Percentiles rank a stretch among this genome's conserved stretches.
phyloP scores from a whole-genome alignment of 805 yeast genomes.

The Wickerhamiella hasegawae region DNA sequence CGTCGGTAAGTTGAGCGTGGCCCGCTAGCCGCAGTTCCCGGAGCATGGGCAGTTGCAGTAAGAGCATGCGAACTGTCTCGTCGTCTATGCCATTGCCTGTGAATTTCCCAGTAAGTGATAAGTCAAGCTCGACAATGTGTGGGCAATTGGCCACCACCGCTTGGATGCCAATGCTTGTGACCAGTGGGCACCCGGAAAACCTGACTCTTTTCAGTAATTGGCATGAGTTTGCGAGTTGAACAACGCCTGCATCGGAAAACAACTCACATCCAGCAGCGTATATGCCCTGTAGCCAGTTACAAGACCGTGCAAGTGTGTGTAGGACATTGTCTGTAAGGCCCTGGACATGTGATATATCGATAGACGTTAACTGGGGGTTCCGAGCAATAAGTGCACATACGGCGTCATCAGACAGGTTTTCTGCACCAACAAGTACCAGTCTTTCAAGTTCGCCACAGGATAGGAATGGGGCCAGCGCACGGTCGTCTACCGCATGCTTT shows the following conservation, averaged over 20 bases:
- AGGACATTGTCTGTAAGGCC: constrained; percentile 58
- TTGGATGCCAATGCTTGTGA: constrained; percentile 47
- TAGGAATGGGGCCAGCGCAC: constrained; percentile 41
- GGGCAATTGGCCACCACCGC: constrained; percentile 58
- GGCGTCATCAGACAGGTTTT: constrained; percentile 42
- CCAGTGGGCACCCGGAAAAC: constrained; percentile 50
- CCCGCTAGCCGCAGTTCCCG: constrained; percentile 74
- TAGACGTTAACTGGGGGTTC: constrained; percentile 61
- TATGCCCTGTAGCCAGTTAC: constrained; percentile 71
- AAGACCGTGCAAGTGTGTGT: constrained; percentile 46
- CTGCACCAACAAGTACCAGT: constrained; percentile 70
- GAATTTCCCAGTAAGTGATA: constrained; percentile 29
- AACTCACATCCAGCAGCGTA: constrained; percentile 72
- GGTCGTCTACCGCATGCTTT: constrained; percentile 50
- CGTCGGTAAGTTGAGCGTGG: constrained; percentile 53
- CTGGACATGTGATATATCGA: constrained; percentile 71
- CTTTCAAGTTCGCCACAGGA: constrained; percentile 67
- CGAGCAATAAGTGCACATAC: constrained; percentile 44
- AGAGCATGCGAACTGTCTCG: constrained; percentile 37
- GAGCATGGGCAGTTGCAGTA: constrained; percentile 48
- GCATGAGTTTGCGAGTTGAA: constrained; percentile 42
- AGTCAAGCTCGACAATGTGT: constrained; percentile 73
- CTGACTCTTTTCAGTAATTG: constrained; percentile 70
- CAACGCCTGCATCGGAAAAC: constrained; percentile 52
- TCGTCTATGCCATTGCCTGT: constrained; percentile 27